Conservation (phyloP, 257 asterid genomes). For the Capsicum baccatum region DNA sequence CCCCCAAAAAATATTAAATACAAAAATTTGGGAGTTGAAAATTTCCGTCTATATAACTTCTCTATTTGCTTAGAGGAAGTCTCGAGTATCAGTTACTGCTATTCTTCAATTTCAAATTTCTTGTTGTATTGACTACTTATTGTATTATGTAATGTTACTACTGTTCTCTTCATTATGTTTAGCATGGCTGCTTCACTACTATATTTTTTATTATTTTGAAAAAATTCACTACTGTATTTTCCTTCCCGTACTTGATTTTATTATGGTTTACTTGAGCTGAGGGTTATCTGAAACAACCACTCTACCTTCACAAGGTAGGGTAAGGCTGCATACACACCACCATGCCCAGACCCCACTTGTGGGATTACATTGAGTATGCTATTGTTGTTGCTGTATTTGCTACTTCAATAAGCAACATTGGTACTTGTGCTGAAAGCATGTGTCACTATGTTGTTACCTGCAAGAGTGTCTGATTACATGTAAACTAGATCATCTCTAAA, state of each 20-base stretch:
- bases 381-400: not conserved
- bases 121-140: not conserved
- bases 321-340: no score
- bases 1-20: not conserved
- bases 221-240: no score
- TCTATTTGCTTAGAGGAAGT: slow-evolving; percentile 8
- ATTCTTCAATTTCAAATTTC: slow-evolving; percentile 6
- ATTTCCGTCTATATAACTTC: not conserved
- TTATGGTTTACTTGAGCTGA: no score
- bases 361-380: no score
- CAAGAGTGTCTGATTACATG: not conserved
- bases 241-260: no score
- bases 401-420: not conserved
- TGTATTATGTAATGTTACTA: no score
- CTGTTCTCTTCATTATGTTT: no score
- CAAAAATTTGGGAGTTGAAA: not conserved
- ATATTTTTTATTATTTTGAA: no score
- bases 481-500: not conserved
- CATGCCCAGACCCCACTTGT: no score
- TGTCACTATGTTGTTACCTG: not conserved
- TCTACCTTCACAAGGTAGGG: no score
- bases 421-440: not conserved
- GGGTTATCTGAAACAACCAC: no score
- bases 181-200: no score
- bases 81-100: slow-evolving; percentile 16